Evolutionary conservation across 768 basidiomycete species (phyloP).

Genomic region (Boletellus ananiceps): DNA sequence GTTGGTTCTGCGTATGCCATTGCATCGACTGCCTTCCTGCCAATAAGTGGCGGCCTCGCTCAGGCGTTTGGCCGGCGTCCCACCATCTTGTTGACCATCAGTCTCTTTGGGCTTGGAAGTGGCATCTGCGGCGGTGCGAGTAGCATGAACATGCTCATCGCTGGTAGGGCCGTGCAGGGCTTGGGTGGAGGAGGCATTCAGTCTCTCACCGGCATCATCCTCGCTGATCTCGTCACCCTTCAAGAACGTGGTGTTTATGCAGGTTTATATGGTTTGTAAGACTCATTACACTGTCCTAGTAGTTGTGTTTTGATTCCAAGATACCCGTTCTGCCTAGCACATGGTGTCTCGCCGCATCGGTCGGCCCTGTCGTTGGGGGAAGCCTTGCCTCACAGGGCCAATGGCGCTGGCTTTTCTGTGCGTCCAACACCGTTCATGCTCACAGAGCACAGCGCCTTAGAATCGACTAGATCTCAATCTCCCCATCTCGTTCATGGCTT

Average conservation of each 20-base stretch:
- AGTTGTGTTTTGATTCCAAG: not conserved
- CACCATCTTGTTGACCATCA: conserved; percentile 20
- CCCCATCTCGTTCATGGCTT: conserved; percentile 30
- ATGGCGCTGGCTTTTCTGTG: conserved; percentile 46
- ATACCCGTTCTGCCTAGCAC: conserved; percentile 11
- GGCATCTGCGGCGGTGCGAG: conserved; percentile 32
- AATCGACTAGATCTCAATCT: conserved; percentile 36
- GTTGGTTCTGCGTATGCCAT: conserved; percentile 36
- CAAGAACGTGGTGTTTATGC: conserved; percentile 37
- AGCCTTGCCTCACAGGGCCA: conserved; percentile 29
- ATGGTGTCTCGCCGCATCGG: conserved; percentile 32
- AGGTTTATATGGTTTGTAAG: conserved; percentile 23
- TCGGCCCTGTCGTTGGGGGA: conserved; percentile 36
- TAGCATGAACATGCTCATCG: conserved; percentile 21
- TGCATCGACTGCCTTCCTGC: conserved; percentile 35
- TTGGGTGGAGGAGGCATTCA: conserved; percentile 35
- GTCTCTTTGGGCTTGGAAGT: conserved; percentile 33
- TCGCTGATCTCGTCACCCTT: conserved; percentile 42
- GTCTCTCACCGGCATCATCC: conserved; percentile 35
- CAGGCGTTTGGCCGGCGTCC: conserved; percentile 29
- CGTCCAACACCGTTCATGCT: not conserved
- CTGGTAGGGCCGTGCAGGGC: conserved; percentile 30
- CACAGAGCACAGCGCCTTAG: not conserved
- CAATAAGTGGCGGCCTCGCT: conserved; percentile 32
- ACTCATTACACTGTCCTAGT: not conserved